Evolutionary conservation across 2,329 filamentous ascomycete species (phyloP), one percentile per base, ranked within the genome.

Genomic region (Orbilia brochopaga): DNA sequence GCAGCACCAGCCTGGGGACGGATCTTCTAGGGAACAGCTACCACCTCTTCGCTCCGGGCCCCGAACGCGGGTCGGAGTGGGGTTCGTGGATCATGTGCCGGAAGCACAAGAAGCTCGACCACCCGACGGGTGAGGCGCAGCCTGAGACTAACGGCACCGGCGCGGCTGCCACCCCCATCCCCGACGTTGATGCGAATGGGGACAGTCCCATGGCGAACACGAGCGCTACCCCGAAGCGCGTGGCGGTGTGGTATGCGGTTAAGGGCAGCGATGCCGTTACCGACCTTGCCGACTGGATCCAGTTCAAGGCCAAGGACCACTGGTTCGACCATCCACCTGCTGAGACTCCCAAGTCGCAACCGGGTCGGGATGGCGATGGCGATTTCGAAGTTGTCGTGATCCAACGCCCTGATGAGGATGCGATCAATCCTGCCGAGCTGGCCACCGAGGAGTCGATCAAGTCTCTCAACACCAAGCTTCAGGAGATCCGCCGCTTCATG

Each of bases 71-170:
- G 10, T 70, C 66, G 4, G 66, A 70, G 3, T 70, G 66, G 66
- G 66, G 66, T 17, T 70, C 66, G 11, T 70, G 66, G 66, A 70
- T 70, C 19, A 63, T 70, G 66, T 70, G 66, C 54, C 50, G 55
- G n/a, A 70, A 60, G 55, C 57, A 64, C 21, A 70, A 70, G 30
- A 54, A 35, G n/a, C 35, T 70, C 1, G 66, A 70, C 8, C 59
- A 70, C 13, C 66, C 66, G 5, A 59, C 54, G 17, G 66, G 66
- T 4, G 66, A 70, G 24, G 10, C 37, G 3, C 66, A 70, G 10
- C n/a, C 55, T 17, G 59, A 64, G 15, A 37, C 27, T 15, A 64
- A 59, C 21, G 19, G 24, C 23, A 40, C 42, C 23, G 10, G 50
- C 17, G 17, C n/a, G 37, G 27, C 23, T 40, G 23, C 64, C 17